phyloP scores from a whole-genome alignment of 495 filamentous ascomycete genomes.

The Neurospora discreta region DNA sequence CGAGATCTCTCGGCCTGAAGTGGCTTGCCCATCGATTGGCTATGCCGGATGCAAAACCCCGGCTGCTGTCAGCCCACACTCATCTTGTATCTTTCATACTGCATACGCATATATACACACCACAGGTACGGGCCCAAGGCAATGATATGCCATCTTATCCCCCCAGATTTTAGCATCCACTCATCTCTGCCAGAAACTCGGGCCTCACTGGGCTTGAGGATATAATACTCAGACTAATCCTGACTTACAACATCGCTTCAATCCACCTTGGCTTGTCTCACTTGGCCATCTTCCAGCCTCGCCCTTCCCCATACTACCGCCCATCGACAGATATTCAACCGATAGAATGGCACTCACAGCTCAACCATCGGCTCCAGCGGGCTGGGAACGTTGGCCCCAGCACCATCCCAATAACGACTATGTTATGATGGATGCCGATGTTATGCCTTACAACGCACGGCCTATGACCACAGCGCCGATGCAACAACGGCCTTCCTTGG shows the following conservation, averaged over 20 bases:
- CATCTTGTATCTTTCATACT: neutral
- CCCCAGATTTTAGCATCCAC: constrained; percentile 4
- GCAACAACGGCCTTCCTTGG: constrained; percentile 16
- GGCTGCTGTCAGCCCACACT: neutral
- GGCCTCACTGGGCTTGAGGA: neutral
- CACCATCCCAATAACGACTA: constrained; percentile 24
- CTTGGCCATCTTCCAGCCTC: neutral
- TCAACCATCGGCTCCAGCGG: constrained; percentile 18
- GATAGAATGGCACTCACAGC: constrained; percentile 29
- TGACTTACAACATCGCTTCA: neutral
- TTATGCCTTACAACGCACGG: constrained; percentile 26
- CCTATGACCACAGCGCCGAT: constrained; percentile 16
- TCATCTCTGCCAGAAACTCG: constrained; percentile 1
- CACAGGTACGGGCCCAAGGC: constrained; percentile 2
- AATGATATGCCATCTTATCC: constrained; percentile 15
- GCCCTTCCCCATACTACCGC: neutral
- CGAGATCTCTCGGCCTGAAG: constrained; percentile 11
- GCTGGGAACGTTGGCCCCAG: constrained; percentile 34
- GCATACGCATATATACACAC: neutral
- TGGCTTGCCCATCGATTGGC: constrained; percentile 17
- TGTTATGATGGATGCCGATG: constrained; percentile 24
- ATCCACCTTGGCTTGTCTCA: neutral
- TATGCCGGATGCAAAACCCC: constrained; percentile 11
- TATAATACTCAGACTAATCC: neutral
- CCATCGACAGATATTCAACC: neutral